These are phyloP conservation scores for Dactylorhiza incarnata DNA, from an alignment of 106 monocot species.

Conservation along the genomic window DNA sequence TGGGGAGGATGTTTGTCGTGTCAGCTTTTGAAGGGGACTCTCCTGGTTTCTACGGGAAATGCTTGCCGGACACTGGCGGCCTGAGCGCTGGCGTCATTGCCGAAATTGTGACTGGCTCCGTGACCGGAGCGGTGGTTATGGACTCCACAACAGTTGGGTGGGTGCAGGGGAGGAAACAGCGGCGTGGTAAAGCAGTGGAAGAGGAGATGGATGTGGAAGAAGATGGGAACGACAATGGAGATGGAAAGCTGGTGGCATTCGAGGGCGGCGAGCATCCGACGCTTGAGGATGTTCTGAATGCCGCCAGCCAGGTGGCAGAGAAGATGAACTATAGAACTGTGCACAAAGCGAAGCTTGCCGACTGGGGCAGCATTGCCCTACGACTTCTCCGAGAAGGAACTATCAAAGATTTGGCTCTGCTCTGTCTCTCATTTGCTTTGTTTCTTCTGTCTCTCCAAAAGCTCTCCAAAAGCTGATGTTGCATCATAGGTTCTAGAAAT, in stretches of 20 bases:
- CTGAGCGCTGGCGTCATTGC: slow-evolving; percentile 55
- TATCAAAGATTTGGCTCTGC: slow-evolving; percentile 50
- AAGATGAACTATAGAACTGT: slow-evolving; percentile 85
- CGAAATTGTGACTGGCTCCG: slow-evolving; percentile 64
- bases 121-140: slow-evolving; percentile 61
- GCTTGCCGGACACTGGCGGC: slow-evolving; percentile 17
- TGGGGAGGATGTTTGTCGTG: slow-evolving; percentile 22
- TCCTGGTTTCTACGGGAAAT: slow-evolving; percentile 46
- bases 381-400: slow-evolving; percentile 80
- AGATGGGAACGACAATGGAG: slow-evolving; percentile 19
- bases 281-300: slow-evolving; percentile 82
- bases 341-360: slow-evolving; percentile 88
- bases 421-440: slow-evolving; percentile 14
- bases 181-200: slow-evolving; percentile 17
- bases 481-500: slow-evolving; percentile 17
- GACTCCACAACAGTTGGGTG: slow-evolving; percentile 60
- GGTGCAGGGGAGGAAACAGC: slow-evolving; percentile 58
- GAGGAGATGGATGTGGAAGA: slow-evolving; percentile 35
- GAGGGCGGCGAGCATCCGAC: slow-evolving; percentile 84
- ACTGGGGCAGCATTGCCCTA: slow-evolving; percentile 64
- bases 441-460: not conserved
- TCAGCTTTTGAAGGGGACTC: slow-evolving; percentile 53
- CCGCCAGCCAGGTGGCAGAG: slow-evolving; percentile 88
- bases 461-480: not conserved
- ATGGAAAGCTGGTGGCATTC: slow-evolving; percentile 73